Percentiles rank a stretch among this genome's conserved stretches.
These are phyloP conservation scores for Vigna radiata DNA, from an alignment of 306 rosid species.

Conservation along the genomic window DNA sequence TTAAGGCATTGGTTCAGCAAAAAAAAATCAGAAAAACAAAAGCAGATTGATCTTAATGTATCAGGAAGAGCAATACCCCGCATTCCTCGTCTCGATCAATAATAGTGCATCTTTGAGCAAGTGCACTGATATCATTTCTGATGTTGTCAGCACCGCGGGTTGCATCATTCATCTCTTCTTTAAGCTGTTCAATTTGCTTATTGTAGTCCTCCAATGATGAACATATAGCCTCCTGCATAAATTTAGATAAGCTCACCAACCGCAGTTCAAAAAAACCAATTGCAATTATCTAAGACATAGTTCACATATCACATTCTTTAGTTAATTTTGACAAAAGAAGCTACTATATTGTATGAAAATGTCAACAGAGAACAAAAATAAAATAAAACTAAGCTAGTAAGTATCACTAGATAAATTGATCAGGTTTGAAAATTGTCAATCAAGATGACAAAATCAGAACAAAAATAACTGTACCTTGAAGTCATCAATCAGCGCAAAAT, in stretches of 20 bases:
- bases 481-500: slow-evolving; percentile 96
- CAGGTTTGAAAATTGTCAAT: slow-evolving; percentile 29
- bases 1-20: slow-evolving; percentile 16
- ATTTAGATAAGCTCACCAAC: slow-evolving; percentile 35
- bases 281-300: slow-evolving; percentile 18
- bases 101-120: slow-evolving; percentile 97
- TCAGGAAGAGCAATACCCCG: slow-evolving; percentile 73
- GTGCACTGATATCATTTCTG: slow-evolving; percentile 94
- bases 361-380: not conserved
- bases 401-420: not conserved
- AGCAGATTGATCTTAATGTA: slow-evolving; percentile 35
- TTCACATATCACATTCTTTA: slow-evolving; percentile 27
- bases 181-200: slow-evolving; percentile 94
- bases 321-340: slow-evolving; percentile 32
- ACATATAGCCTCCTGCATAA: slow-evolving; percentile 88
- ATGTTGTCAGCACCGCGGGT: slow-evolving; percentile 98
- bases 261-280: slow-evolving; percentile 28
- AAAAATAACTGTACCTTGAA: slow-evolving; percentile 69
- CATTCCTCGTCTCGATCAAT: slow-evolving; percentile 96
- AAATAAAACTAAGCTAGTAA: not conserved
- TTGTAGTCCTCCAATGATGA: slow-evolving; percentile 96
- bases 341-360: slow-evolving; percentile 17
- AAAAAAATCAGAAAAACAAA: slow-evolving; percentile 24
- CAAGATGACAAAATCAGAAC: slow-evolving; percentile 32
- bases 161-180: slow-evolving; percentile 98